phyloP scores from a whole-genome alignment of 2,329 filamentous ascomycete species.

The Sporothrix luriei region DNA sequence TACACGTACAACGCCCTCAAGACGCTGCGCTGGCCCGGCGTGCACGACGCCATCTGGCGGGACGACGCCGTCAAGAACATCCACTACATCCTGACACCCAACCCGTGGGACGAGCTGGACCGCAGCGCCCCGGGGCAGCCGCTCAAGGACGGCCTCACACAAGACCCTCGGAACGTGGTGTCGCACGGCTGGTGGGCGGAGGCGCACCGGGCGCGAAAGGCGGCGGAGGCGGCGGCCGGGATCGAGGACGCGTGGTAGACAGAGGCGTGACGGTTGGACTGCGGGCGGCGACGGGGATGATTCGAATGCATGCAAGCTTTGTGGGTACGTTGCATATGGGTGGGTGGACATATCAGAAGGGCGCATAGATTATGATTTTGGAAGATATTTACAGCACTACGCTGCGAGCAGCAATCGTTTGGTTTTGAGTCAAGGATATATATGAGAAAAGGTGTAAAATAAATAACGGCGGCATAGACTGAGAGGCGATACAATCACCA shows the following conservation, averaged over 20 bases:
- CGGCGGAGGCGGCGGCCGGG: conserved; percentile 33
- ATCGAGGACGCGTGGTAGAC: conserved; percentile 35
- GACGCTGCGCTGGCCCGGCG: conserved; percentile 54
- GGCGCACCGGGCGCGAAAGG: conserved; percentile 47
- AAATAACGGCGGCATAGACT: background rate
- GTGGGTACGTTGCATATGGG: background rate
- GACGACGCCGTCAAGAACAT: conserved; percentile 63
- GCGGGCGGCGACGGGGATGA: background rate
- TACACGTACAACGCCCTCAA: conserved; percentile 66
- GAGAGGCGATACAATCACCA: background rate
- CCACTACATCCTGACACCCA: conserved; percentile 62
- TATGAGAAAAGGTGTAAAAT: background rate
- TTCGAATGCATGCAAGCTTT: background rate
- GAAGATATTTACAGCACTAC: background rate
- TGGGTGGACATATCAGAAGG: background rate
- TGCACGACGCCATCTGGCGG: conserved; percentile 60
- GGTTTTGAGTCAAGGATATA: conserved; percentile 4
- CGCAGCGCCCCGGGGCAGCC: conserved; percentile 46
- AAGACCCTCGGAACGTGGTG: conserved; percentile 48
- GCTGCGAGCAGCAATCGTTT: conserved; percentile 12
- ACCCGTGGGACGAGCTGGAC: conserved; percentile 62
- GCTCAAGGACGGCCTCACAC: conserved; percentile 37
- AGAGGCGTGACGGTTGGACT: background rate
- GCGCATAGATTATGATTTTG: background rate
- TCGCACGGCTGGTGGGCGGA: conserved; percentile 61